These are phyloP conservation scores for Rosellinia necatrix DNA, from an alignment of 2,329 filamentous ascomycete genomes.

Conservation along the genomic window DNA sequence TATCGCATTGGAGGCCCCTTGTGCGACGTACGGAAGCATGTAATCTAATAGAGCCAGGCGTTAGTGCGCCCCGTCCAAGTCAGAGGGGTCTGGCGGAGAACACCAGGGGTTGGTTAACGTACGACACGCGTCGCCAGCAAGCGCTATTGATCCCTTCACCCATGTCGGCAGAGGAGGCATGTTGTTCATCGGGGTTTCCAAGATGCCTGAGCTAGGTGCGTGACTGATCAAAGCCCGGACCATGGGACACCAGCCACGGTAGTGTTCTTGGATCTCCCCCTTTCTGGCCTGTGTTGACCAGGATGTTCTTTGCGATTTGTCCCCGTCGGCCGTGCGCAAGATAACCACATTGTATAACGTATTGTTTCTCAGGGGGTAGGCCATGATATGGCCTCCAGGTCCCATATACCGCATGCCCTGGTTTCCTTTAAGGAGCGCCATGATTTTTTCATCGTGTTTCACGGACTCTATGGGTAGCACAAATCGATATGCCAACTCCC, in stretches of 20 bases:
- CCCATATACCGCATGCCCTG: slow-evolving; percentile 56
- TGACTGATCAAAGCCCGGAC: slow-evolving; percentile 14
- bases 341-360: slow-evolving; percentile 70
- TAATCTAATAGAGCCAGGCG: slow-evolving; percentile 66
- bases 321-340: slow-evolving; percentile 63
- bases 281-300: slow-evolving; percentile 69
- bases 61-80: slow-evolving; percentile 58
- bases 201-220: slow-evolving; percentile 50
- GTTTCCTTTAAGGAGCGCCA: slow-evolving; percentile 60
- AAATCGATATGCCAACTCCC: slow-evolving; percentile 60
- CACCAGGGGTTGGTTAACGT: not conserved
- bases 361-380: slow-evolving; percentile 66
- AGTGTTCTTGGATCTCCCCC: slow-evolving; percentile 63
- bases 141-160: slow-evolving; percentile 43
- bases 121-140: slow-evolving; percentile 30
- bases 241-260: slow-evolving; percentile 34
- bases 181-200: slow-evolving; percentile 68
- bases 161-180: slow-evolving; percentile 67
- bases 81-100: slow-evolving; percentile 56
- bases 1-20: slow-evolving; percentile 68
- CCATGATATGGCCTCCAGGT: slow-evolving; percentile 49
- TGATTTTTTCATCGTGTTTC: slow-evolving; percentile 53
- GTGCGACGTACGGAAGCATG: slow-evolving; percentile 66
- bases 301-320: slow-evolving; percentile 52
- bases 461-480: slow-evolving; percentile 53